Evolutionary conservation across 1,284 basidiomycete species (phyloP).

Genomic region (Ustilago cynodontis): DNA sequence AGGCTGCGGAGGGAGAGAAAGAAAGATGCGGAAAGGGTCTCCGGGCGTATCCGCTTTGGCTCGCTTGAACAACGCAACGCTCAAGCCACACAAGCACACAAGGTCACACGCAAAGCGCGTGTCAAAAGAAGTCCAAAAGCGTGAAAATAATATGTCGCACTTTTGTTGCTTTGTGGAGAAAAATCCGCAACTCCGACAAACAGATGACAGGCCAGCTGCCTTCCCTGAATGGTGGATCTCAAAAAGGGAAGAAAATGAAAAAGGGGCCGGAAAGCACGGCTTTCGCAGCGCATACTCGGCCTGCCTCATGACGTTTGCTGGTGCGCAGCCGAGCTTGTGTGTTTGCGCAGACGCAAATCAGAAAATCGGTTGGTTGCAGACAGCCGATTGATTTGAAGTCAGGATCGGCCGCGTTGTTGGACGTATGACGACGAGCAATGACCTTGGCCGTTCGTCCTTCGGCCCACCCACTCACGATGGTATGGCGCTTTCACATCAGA

Average conservation of each 20-base stretch:
- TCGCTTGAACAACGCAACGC: background rate
- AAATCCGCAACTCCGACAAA: background rate
- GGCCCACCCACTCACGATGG: background rate
- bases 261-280: background rate
- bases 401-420: background rate
- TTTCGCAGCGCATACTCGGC: background rate
- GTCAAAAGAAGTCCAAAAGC: slow-evolving; percentile 2
- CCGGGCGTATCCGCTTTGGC: background rate
- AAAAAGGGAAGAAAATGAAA: background rate
- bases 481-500: too few species aligned
- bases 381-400: background rate
- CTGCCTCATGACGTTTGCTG: background rate
- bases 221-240: background rate
- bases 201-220: background rate
- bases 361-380: background rate
- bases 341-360: background rate
- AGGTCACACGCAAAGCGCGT: background rate
- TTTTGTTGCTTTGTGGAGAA: slow-evolving; percentile 4
- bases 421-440: background rate
- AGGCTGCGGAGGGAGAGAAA: background rate
- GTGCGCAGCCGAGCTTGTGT: slow-evolving; percentile 1
- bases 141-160: slow-evolving; percentile 4
- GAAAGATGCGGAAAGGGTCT: background rate
- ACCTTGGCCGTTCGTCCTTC: background rate
- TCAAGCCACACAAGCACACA: slow-evolving; percentile 4